A percentile compares a stretch with the other conserved stretches of the same genome.
Evolutionary conservation across 805 yeast genomes (phyloP).

Genomic region (Starmerella bacillaris): DNA sequence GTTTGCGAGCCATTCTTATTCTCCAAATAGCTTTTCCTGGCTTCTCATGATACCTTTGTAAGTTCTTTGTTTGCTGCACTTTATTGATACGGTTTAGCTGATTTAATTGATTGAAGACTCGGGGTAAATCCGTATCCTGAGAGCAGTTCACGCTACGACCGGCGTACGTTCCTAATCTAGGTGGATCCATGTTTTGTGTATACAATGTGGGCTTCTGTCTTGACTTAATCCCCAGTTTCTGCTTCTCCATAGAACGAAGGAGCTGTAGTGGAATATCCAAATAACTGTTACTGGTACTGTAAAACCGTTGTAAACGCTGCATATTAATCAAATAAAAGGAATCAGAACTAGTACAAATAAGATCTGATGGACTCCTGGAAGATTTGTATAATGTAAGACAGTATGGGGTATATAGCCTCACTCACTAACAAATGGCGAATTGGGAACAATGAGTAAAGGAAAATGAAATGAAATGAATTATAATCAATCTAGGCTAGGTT

Average conservation of each 20-base stretch:
- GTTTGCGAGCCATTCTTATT: slow-evolving; percentile 19
- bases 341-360: no score
- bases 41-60: slow-evolving; percentile 22
- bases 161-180: slow-evolving; percentile 22
- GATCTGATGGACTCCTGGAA: no score
- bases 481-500: no score
- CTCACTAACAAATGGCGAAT: no score
- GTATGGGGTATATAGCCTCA: no score
- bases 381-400: no score
- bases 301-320: not conserved
- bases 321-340: no score
- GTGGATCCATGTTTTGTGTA: slow-evolving; percentile 8
- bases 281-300: not conserved
- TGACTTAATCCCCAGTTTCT: not conserved
- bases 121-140: slow-evolving; percentile 14
- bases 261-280: slow-evolving; percentile 1
- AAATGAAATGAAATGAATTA: no score
- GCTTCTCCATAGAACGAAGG: not conserved
- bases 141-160: slow-evolving; percentile 20
- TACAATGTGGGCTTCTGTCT: not conserved
- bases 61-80: slow-evolving; percentile 16
- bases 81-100: slow-evolving; percentile 19
- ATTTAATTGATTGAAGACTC: slow-evolving; percentile 17
- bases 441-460: no score
- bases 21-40: slow-evolving; percentile 23